These are phyloP conservation scores for Solanum hybrid DNA, from an alignment of 305 asterid species.

Conservation along the genomic window DNA sequence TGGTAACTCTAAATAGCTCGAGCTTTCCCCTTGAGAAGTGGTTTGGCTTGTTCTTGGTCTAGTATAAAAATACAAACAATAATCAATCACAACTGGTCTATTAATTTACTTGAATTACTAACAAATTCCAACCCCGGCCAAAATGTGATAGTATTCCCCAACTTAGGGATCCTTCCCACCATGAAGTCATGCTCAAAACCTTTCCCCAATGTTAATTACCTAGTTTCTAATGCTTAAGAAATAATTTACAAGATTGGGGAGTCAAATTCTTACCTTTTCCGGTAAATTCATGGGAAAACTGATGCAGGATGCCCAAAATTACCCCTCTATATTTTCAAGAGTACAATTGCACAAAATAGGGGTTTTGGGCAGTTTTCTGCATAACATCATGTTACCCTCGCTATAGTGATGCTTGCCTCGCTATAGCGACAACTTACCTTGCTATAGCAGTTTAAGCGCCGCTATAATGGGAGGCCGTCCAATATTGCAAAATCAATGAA, in stretches of 20 bases:
- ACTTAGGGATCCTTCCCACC: neutral
- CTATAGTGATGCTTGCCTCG: neutral
- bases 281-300: neutral
- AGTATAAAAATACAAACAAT: neutral
- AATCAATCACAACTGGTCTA: neutral
- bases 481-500: neutral
- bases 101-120: neutral
- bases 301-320: neutral
- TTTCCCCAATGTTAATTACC: neutral
- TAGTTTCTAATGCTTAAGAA: neutral
- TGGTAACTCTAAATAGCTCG: neutral
- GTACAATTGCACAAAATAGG: neutral
- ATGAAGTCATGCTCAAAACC: neutral
- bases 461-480: neutral
- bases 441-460: neutral
- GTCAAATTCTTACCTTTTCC: neutral
- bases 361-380: neutral
- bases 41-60: neutral
- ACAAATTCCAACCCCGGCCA: neutral
- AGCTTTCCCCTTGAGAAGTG: neutral
- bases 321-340: neutral
- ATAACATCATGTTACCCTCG: too few species aligned
- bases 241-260: neutral
- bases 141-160: neutral
- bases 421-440: neutral